A percentile compares a stretch with the other conserved stretches of the same genome.
Evolutionary conservation across 257 asterid species (phyloP).

Genomic region (Solanum pinnatisectum): DNA sequence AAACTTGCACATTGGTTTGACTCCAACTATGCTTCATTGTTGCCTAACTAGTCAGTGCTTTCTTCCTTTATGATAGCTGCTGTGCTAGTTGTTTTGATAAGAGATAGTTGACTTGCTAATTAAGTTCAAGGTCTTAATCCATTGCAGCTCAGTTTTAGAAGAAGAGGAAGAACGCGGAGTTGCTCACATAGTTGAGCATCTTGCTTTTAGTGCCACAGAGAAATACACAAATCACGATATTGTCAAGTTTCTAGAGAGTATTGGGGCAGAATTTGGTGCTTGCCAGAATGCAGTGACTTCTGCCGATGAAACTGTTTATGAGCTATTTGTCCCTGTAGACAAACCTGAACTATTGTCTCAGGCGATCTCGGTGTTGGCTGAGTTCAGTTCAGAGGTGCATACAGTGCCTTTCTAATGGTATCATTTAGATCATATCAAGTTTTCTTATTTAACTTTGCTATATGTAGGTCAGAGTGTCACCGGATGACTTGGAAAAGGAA

Average conservation of each 20-base stretch:
- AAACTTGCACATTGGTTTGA: neutral
- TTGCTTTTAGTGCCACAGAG: slow-evolving; percentile 90
- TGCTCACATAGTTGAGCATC: slow-evolving; percentile 96
- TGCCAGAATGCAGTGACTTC: slow-evolving; percentile 91
- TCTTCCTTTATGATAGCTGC: neutral
- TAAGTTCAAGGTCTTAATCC: slow-evolving; percentile 26
- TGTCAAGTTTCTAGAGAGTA: slow-evolving; percentile 85
- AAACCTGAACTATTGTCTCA: slow-evolving; percentile 84
- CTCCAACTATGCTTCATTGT: neutral
- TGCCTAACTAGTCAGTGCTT: neutral
- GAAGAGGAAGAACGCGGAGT: slow-evolving; percentile 98
- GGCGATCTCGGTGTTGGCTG: slow-evolving; percentile 80
- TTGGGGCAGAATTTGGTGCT: slow-evolving; percentile 96
- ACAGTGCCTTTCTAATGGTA: slow-evolving; percentile 3
- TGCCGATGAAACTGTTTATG: slow-evolving; percentile 89
- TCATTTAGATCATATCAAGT: slow-evolving; percentile 6
- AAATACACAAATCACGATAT: slow-evolving; percentile 86
- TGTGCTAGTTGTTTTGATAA: neutral
- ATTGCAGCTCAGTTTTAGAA: slow-evolving; percentile 93
- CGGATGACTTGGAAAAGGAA: slow-evolving; percentile 80
- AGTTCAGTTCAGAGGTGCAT: slow-evolving; percentile 83
- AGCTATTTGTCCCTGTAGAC: slow-evolving; percentile 90
- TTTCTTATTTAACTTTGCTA: slow-evolving; percentile 2
- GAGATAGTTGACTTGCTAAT: slow-evolving; percentile 5
- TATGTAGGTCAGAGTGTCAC: slow-evolving; percentile 68